Conservation (phyloP, 2,329 filamentous ascomycete species). For the Cladorrhinum sp. region DNA sequence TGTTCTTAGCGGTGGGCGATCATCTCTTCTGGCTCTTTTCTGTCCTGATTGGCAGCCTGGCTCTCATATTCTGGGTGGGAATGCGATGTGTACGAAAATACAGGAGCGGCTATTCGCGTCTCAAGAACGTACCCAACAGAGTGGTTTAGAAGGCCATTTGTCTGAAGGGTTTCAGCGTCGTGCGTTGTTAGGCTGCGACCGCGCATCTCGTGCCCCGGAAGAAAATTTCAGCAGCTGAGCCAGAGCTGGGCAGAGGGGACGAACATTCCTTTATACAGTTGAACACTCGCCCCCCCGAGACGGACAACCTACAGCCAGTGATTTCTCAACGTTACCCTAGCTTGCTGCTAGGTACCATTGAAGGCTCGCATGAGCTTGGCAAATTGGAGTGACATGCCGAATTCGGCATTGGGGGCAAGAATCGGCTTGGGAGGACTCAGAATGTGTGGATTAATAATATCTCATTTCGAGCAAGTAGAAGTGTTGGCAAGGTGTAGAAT, state of each 20-base stretch:
- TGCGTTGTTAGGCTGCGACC: background rate
- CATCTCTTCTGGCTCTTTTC: conserved; percentile 23
- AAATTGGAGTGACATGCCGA: no score
- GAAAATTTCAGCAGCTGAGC: background rate
- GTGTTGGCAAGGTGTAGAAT: no score
- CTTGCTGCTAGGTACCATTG: no score
- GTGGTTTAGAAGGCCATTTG: conserved; percentile 2
- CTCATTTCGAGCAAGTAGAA: no score
- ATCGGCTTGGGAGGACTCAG: no score
- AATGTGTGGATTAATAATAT: no score
- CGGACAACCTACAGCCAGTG: background rate
- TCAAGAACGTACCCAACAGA: conserved; percentile 9
- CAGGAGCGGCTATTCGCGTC: conserved; percentile 12
- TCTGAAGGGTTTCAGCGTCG: background rate
- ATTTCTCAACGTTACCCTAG: no score
- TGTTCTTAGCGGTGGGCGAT: conserved; percentile 26
- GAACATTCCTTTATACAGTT: background rate
- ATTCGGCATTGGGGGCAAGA: no score
- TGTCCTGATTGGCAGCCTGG: conserved; percentile 8
- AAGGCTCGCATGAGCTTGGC: no score
- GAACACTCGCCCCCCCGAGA: background rate
- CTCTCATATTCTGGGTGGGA: conserved; percentile 4
- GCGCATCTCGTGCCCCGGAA: background rate
- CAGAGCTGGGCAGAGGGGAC: background rate
- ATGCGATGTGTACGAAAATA: conserved; percentile 11